These are phyloP conservation scores for Sporobolomyces pararoseus DNA, from an alignment of 768 basidiomycete species.

Conservation along the genomic window DNA sequence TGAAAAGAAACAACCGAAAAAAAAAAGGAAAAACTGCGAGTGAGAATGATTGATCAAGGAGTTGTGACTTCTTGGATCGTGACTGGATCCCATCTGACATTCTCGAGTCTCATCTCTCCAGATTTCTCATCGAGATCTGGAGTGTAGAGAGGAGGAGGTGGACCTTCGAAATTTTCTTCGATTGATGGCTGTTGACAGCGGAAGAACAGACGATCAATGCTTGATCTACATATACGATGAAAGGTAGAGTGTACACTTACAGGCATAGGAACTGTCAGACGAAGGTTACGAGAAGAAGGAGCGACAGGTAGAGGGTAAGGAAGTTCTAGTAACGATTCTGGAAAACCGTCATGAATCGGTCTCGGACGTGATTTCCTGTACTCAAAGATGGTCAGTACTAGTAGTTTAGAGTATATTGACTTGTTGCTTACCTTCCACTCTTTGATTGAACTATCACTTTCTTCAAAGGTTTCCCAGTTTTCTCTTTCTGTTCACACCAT, in stretches of 20 bases:
- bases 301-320: constrained; percentile 29
- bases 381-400: background rate
- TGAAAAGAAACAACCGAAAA: too few species aligned
- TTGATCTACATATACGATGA: too few species aligned
- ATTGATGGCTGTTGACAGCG: background rate
- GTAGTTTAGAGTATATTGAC: background rate
- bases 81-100: constrained; percentile 12
- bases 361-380: constrained; percentile 1
- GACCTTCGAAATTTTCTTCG: constrained; percentile 8
- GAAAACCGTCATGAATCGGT: constrained; percentile 5
- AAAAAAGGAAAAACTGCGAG: too few species aligned
- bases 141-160: constrained; percentile 4
- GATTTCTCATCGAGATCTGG: constrained; percentile 12
- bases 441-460: background rate
- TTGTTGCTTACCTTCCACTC: background rate
- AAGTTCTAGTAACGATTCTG: constrained; percentile 20
- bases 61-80: background rate
- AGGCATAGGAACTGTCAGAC: constrained; percentile 9
- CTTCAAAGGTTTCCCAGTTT: background rate
- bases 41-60: too few species aligned
- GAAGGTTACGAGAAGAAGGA: background rate
- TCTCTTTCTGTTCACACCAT: background rate
- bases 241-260: too few species aligned
- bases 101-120: constrained; percentile 25
- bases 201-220: too few species aligned